Percentiles rank a stretch among this genome's conserved stretches.
Evolutionary conservation across 2,329 filamentous ascomycete species (phyloP).

Genomic region (Penicillium sp.): DNA sequence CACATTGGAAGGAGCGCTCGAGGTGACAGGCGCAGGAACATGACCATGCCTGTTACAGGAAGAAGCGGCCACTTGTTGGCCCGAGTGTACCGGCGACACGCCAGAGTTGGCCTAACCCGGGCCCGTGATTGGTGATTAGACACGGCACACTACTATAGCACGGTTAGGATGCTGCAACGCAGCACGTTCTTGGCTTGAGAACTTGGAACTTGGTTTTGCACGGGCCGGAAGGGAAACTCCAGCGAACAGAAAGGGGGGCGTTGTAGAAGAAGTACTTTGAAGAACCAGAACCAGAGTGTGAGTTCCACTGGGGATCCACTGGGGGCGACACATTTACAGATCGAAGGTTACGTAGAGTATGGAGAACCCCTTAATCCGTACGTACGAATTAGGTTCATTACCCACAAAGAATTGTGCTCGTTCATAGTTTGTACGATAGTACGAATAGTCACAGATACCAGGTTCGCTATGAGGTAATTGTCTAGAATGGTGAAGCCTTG

Average conservation of each 20-base stretch:
- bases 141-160: constrained; percentile 2
- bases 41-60: constrained; percentile 17
- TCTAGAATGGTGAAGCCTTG: not conserved
- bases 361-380: constrained; percentile 6
- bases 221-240: not conserved
- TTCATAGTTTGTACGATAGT: not conserved
- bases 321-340: not conserved
- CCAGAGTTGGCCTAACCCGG: not conserved
- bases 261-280: not conserved
- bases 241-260: not conserved
- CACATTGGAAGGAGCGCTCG: constrained; percentile 4
- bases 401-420: not conserved
- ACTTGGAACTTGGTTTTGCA: not conserved
- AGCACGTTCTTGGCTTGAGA: not conserved
- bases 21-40: constrained; percentile 9
- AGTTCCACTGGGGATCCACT: not conserved
- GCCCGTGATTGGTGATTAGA: constrained; percentile 9
- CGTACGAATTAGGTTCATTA: not conserved
- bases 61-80: constrained; percentile 13
- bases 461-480: not conserved
- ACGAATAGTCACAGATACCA: not conserved
- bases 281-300: not conserved
- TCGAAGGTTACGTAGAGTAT: not conserved
- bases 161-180: not conserved
- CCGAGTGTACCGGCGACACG: constrained; percentile 13